phyloP scores from a whole-genome alignment of 2,329 filamentous ascomycete species.

The Aspergillus pseudoglaucus region DNA sequence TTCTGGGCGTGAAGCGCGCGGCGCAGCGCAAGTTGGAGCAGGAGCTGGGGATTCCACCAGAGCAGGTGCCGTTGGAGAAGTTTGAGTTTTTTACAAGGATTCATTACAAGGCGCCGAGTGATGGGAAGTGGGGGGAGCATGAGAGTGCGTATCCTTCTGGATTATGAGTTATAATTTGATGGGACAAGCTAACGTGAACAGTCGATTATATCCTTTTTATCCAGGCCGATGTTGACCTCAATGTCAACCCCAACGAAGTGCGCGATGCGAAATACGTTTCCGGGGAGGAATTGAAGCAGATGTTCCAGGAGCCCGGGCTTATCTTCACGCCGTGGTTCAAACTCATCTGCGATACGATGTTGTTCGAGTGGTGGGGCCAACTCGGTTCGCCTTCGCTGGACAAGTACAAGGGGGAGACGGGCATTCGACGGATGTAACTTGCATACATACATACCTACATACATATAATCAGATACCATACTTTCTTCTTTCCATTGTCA shows the following conservation, averaged over 20 bases:
- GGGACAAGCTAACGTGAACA: conserved; percentile 32
- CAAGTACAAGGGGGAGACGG: conserved; percentile 76
- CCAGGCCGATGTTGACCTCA: conserved; percentile 74
- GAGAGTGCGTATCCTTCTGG: conserved; percentile 62
- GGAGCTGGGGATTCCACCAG: conserved; percentile 82
- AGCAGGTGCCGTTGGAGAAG: conserved; percentile 82
- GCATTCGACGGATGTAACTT: conserved; percentile 74
- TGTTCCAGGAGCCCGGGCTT: conserved; percentile 73
- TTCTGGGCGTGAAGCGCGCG: conserved; percentile 82
- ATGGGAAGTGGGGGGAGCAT: conserved; percentile 98
- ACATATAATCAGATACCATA: neutral
- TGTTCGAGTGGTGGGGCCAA: conserved; percentile 95
- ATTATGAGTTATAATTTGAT: neutral
- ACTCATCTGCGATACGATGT: conserved; percentile 94
- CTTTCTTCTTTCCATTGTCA: too few species aligned
- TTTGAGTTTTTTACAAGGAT: conserved; percentile 95
- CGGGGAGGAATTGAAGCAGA: conserved; percentile 70
- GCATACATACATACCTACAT: neutral
- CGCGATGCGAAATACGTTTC: conserved; percentile 78
- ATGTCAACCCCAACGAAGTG: conserved; percentile 82
- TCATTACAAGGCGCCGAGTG: conserved; percentile 94
- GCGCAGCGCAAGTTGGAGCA: conserved; percentile 91
- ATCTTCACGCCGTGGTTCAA: conserved; percentile 99
- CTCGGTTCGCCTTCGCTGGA: conserved; percentile 69
- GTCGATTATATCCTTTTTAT: conserved; percentile 99